A percentile compares a stretch with the other conserved stretches of the same genome.
These are phyloP conservation scores for Diaporthe destruens DNA, from an alignment of 2,329 filamentous ascomycete species.

Conservation along the genomic window DNA sequence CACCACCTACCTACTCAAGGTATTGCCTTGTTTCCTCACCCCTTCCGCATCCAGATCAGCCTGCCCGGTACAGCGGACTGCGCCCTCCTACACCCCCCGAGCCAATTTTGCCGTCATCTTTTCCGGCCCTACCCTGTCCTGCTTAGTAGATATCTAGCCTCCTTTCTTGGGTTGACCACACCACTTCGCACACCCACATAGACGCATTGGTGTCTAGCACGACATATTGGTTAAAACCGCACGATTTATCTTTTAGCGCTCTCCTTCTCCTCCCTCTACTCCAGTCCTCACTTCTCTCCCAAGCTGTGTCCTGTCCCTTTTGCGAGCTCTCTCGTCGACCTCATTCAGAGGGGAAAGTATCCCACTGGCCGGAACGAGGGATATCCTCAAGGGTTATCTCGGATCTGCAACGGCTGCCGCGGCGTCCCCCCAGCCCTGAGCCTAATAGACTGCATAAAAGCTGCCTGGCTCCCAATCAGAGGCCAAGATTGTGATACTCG, in stretches of 20 bases:
- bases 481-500: conserved; percentile 22
- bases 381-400: background rate
- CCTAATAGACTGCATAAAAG: conserved; percentile 33
- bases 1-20: conserved; percentile 42
- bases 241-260: background rate
- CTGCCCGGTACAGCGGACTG: conserved; percentile 36
- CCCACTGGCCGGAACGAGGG: background rate
- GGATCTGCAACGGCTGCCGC: conserved; percentile 16
- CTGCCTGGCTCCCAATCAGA: conserved; percentile 38
- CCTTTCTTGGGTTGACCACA: conserved; percentile 26
- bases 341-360: background rate
- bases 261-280: background rate
- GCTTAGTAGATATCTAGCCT: conserved; percentile 17
- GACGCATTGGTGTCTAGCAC: background rate
- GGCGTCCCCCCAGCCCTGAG: conserved; percentile 4
- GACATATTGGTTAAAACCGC: background rate
- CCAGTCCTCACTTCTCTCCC: background rate
- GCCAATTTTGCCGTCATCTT: conserved; percentile 35
- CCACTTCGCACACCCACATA: conserved; percentile 19
- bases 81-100: conserved; percentile 2
- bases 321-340: conserved; percentile 1
- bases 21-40: conserved; percentile 25
- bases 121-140: background rate
- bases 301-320: background rate
- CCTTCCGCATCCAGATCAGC: conserved; percentile 17